Evolutionary conservation across 371 early-diverging fungal genomes (phyloP), one percentile per base, ranked within the genome.

Genomic region (Coemansia sp.): DNA sequence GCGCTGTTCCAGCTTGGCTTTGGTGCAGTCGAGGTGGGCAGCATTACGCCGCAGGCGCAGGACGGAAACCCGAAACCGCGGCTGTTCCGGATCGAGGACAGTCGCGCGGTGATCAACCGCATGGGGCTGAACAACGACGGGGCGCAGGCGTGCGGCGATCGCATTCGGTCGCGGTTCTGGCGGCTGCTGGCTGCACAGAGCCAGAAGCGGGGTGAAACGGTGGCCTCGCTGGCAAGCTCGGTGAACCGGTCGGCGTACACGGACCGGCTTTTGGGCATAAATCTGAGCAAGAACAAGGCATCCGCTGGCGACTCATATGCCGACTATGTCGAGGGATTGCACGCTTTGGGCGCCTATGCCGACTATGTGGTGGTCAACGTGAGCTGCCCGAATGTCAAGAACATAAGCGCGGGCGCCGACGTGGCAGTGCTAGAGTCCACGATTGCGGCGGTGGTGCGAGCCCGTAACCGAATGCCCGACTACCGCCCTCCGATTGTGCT

Each of bases 81-180:
- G 45, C 80, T 92, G 77, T 94, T 94, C 82, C 83, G 93, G 10
- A 77, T 92, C 8, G 72, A 81, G 3, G 79, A 82, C 36, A 90
- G 87, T 69, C 72, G 77, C 31, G 89, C 91, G 16, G 85, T 88
- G 50, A 90, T 94, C 63, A 94, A 94, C 79, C 86, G 94, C 35
- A 92, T 92, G 77, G 94, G 94, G 5, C 86, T 94, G 82, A 92
- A 92, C 79, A 90, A 89, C 51, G 88, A 86, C 26, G 94, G 94
- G 16, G 85, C 85, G 64, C 76, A 68, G 14, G 76, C 57, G 9
- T 88, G 86, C 30, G 77, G 65, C 20, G 62, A 79, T 5, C 83
- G 90, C 20, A 81, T 94, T 20, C 79, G 80, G 34, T 69, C 83
- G 52, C 83, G 92, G 38, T 72, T 90, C 69, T 83, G 88, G 80